Conservation (phyloP, 164 flowering plant genomes). For the Cinnamomum chago region DNA sequence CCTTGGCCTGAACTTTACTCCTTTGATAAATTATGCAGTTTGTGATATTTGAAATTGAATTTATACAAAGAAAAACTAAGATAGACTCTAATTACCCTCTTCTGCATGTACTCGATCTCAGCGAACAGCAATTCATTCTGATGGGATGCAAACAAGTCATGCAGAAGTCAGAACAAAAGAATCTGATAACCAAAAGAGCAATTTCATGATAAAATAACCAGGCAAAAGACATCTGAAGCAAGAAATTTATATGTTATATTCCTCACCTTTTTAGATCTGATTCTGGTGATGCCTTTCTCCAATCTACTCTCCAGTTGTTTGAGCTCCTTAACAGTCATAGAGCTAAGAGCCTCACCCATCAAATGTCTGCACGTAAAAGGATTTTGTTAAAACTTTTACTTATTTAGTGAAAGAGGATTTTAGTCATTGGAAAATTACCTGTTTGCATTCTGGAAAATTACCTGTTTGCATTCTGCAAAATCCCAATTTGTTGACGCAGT, state of each 20-base stretch:
- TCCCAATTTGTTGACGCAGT: slow-evolving; percentile 47
- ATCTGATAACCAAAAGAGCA: too few species aligned
- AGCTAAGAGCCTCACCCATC: slow-evolving; percentile 62
- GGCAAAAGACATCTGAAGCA: background rate
- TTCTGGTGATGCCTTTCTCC: slow-evolving; percentile 63
- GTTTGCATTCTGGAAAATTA: slow-evolving; percentile 53
- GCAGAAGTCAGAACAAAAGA: background rate
- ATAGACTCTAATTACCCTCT: slow-evolving; percentile 47
- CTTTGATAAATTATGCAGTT: background rate
- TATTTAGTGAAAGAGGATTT: background rate
- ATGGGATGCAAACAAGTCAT: slow-evolving; percentile 8
- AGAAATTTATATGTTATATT: background rate
- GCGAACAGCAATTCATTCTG: slow-evolving; percentile 84
- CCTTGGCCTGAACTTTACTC: too few species aligned
- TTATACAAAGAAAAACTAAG: background rate
- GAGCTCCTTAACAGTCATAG: slow-evolving; percentile 47
- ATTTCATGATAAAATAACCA: background rate
- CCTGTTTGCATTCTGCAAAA: slow-evolving; percentile 62
- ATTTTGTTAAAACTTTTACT: background rate
- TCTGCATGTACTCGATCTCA: slow-evolving; percentile 89
- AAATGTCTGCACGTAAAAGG: slow-evolving; percentile 44
- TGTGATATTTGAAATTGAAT: background rate
- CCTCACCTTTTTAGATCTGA: slow-evolving; percentile 74
- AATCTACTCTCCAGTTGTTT: slow-evolving; percentile 52
- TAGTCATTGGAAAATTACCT: slow-evolving; percentile 32